Conservation (phyloP, 2,329 filamentous ascomycete genomes). For the Sodiomyces alkalinus region DNA sequence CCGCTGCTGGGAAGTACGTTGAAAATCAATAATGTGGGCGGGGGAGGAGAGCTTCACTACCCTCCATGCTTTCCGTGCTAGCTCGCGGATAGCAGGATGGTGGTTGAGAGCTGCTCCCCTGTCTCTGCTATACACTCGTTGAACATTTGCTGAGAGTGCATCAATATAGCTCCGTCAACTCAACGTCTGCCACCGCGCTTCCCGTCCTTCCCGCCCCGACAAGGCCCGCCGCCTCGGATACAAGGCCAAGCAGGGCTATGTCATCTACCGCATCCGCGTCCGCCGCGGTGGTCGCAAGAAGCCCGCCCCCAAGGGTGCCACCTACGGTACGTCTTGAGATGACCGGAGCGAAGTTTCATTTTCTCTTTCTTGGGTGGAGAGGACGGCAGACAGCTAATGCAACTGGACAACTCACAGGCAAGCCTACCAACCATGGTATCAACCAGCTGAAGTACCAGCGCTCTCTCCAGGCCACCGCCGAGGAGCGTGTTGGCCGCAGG, state of each 20-base stretch:
- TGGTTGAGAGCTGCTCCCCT: slow-evolving; percentile 12
- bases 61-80: too few species aligned
- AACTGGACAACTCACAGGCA: slow-evolving; percentile 62
- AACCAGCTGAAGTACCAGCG: slow-evolving; percentile 99
- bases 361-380: slow-evolving; percentile 2
- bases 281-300: slow-evolving; percentile 98
- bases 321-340: slow-evolving; percentile 90
- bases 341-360: too few species aligned
- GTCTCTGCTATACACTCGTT: slow-evolving; percentile 94
- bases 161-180: slow-evolving; percentile 99
- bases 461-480: slow-evolving; percentile 91
- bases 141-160: slow-evolving; percentile 99
- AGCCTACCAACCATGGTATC: slow-evolving; percentile 99
- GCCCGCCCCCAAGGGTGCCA: slow-evolving; percentile 93
- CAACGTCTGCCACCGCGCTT: slow-evolving; percentile 99
- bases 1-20: slow-evolving; percentile 98
- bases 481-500: slow-evolving; percentile 98
- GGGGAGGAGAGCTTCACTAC: too few species aligned
- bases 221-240: slow-evolving; percentile 99
- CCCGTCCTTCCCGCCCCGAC: slow-evolving; percentile 94
- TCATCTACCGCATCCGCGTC: slow-evolving; percentile 98
- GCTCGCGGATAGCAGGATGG: too few species aligned
- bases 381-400: neutral
- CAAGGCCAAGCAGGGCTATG: slow-evolving; percentile 99
- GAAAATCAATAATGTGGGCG: slow-evolving; percentile 22